A percentile compares a stretch with the other conserved stretches of the same genome.
Evolutionary conservation across 768 basidiomycete species (phyloP).

Genomic region (Rhodotorula babjevae): DNA sequence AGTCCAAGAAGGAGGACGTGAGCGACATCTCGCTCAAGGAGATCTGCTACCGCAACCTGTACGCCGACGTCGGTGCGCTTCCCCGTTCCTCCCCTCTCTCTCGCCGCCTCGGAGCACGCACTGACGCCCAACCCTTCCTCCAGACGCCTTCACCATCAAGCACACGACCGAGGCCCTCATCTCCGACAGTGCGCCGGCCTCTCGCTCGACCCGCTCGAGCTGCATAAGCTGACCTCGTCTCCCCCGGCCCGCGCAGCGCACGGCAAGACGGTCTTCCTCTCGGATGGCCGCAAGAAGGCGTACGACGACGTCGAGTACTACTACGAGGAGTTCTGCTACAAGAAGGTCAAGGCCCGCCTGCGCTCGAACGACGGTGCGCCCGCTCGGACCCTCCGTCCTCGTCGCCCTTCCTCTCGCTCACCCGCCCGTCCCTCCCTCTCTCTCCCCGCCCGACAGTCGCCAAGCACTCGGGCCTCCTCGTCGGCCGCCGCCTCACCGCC

Average conservation of each 20-base stretch:
- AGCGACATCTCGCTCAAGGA: background rate
- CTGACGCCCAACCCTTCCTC: background rate
- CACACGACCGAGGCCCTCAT: background rate
- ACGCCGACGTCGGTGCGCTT: background rate
- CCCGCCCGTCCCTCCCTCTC: too few species aligned
- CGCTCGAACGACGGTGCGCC: background rate
- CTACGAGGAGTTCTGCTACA: slow-evolving; percentile 19
- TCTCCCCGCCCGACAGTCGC: background rate
- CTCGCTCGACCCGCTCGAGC: fast-evolving
- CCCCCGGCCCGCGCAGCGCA: background rate
- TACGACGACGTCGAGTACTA: slow-evolving; percentile 7
- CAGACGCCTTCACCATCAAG: slow-evolving; percentile 1
- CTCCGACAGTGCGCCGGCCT: background rate
- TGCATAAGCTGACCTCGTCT: background rate
- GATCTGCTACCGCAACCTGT: slow-evolving; percentile 4
- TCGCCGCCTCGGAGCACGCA: background rate
- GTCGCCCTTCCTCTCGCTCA: background rate
- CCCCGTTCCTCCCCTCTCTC: too few species aligned
- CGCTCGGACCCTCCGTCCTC: too few species aligned
- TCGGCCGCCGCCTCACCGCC: background rate
- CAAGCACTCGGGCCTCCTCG: background rate
- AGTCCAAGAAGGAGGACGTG: background rate
- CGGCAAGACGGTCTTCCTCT: slow-evolving; percentile 8
- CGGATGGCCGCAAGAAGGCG: background rate
- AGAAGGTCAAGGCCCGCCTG: background rate